Evolutionary conservation across 768 basidiomycete genomes (phyloP).

Genomic region (Pleurotus pulmonarius): DNA sequence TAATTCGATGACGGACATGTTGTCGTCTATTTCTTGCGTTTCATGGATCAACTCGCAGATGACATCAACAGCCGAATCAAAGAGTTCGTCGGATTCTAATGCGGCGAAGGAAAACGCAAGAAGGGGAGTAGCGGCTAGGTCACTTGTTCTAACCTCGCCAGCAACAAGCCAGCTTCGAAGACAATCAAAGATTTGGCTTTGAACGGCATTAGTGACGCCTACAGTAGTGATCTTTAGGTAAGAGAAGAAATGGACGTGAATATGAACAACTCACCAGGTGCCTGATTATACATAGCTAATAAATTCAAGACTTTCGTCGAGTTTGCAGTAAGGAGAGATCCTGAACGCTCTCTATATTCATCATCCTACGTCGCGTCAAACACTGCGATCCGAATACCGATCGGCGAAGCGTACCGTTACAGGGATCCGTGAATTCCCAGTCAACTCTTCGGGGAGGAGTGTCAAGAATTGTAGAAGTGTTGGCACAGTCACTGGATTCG

Average conservation of each 20-base stretch:
- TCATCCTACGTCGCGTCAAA: slow-evolving; percentile 51
- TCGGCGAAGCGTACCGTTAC: slow-evolving; percentile 61
- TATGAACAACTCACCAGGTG: slow-evolving; percentile 57
- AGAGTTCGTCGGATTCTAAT: slow-evolving; percentile 78
- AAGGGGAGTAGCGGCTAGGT: slow-evolving; percentile 73
- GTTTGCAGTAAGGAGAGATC: slow-evolving; percentile 61
- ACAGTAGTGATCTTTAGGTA: background rate
- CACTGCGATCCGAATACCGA: background rate
- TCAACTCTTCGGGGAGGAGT: slow-evolving; percentile 85
- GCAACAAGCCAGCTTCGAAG: slow-evolving; percentile 85
- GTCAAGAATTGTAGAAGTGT: slow-evolving; percentile 87
- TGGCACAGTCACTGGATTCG: slow-evolving; percentile 78
- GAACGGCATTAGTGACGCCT: slow-evolving; percentile 83
- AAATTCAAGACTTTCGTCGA: slow-evolving; percentile 71
- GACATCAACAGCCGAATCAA: slow-evolving; percentile 89
- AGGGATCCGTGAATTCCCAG: slow-evolving; percentile 81
- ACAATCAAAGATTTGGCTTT: slow-evolving; percentile 79
- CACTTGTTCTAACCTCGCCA: slow-evolving; percentile 69
- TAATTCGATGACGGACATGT: slow-evolving; percentile 82
- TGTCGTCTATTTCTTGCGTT: slow-evolving; percentile 95
- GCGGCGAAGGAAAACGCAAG: slow-evolving; percentile 84
- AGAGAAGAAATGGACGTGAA: background rate
- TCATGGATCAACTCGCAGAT: slow-evolving; percentile 96
- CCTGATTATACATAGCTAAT: slow-evolving; percentile 84
- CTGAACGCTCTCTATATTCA: slow-evolving; percentile 63